A percentile compares a stretch with the other conserved stretches of the same genome.
These are phyloP conservation scores for Manihot esculenta DNA, from an alignment of 441 rosid species.

Conservation along the genomic window DNA sequence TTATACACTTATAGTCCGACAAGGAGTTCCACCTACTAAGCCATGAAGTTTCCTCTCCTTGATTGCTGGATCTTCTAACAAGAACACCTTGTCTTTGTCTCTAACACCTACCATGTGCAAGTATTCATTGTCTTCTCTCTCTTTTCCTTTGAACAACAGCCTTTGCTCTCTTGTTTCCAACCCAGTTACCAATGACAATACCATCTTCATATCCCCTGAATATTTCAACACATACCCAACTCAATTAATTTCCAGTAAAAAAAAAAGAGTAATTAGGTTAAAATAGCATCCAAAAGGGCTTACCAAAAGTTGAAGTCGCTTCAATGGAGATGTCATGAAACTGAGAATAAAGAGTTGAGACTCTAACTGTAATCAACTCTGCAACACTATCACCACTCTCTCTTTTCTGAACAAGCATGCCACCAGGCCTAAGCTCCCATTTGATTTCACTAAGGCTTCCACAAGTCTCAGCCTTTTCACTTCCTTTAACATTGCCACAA, in stretches of 20 bases:
- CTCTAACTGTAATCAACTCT: conserved; percentile 58
- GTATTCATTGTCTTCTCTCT: conserved; percentile 69
- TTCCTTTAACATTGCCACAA: conserved; percentile 33
- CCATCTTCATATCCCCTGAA: conserved; percentile 75
- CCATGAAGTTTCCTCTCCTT: conserved; percentile 68
- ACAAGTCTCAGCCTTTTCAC: conserved; percentile 25
- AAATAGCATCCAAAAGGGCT: no score
- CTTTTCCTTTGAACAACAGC: conserved; percentile 78
- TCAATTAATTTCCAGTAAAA: no score
- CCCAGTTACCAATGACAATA: conserved; percentile 56
- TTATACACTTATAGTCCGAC: conserved; percentile 50
- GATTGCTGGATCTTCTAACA: conserved; percentile 83
- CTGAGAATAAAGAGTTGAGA: conserved; percentile 65
- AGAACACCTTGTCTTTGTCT: conserved; percentile 74
- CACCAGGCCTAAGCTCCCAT: conserved; percentile 95
- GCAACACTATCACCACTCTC: conserved; percentile 42
- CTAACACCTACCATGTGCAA: conserved; percentile 92
- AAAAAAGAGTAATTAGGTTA: no score
- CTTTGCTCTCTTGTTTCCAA: conserved; percentile 81
- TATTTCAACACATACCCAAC: neutral
- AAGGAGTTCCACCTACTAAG: conserved; percentile 23
- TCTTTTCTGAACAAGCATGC: conserved; percentile 94
- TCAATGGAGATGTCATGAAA: conserved; percentile 68
- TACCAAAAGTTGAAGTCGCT: conserved; percentile 88
- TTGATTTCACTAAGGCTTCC: conserved; percentile 54